phyloP scores from a whole-genome alignment of 2,329 filamentous ascomycete genomes.

The Epichloe festucae region DNA sequence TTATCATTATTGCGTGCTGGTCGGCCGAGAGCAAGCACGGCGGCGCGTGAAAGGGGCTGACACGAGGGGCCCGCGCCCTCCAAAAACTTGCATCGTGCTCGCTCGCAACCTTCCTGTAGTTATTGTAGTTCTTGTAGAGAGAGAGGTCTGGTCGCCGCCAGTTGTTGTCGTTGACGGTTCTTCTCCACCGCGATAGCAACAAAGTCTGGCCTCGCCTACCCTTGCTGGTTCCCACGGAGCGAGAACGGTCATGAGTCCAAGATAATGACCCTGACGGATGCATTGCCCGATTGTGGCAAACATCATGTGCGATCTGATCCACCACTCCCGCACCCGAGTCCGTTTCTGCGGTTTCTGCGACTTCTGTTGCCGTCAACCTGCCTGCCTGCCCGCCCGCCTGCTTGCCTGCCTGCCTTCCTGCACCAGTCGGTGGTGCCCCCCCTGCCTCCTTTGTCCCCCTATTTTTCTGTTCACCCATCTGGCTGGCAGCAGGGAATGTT shows the following conservation, averaged over 20 bases:
- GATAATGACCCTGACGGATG: not conserved
- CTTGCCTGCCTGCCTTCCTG: not conserved
- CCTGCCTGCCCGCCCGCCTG: not conserved
- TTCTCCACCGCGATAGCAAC: not conserved
- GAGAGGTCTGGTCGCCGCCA: not conserved
- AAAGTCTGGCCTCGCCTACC: not conserved
- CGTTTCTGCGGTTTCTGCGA: too few relatives aligned
- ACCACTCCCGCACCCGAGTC: not conserved
- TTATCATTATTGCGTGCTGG: too few relatives aligned
- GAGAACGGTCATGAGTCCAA: not conserved
- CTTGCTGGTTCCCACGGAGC: not conserved
- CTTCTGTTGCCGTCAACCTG: not conserved
- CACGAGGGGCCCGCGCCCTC: too few relatives aligned
- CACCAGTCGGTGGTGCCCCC: not conserved
- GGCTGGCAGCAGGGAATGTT: too few relatives aligned
- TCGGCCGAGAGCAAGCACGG: too few relatives aligned
- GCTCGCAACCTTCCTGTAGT: too few relatives aligned
- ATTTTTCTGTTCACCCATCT: not conserved
- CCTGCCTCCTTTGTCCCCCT: not conserved
- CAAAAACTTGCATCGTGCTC: too few relatives aligned
- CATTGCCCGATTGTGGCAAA: not conserved
- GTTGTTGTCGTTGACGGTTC: not conserved
- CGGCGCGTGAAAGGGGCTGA: too few relatives aligned
- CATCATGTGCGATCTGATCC: not conserved
- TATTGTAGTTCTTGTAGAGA: too few relatives aligned